Percentiles rank a stretch among this genome's conserved stretches.
Evolutionary conservation across 2,329 filamentous ascomycete species (phyloP).

Genomic region (Pseudocercospora fuligena): DNA sequence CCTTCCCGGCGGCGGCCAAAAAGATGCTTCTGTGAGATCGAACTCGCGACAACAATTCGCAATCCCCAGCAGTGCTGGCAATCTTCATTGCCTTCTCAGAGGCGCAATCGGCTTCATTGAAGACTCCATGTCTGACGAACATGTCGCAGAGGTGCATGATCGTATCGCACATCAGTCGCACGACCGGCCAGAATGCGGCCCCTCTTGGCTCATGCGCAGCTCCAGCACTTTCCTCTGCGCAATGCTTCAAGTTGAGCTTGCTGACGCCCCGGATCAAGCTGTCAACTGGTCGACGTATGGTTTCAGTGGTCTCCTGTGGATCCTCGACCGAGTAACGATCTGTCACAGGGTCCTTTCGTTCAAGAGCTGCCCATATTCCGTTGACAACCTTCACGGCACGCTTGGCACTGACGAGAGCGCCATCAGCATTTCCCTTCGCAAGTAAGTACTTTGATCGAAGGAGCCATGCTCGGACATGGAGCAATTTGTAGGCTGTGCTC

Average conservation of each 20-base stretch:
- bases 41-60: constrained; percentile 23
- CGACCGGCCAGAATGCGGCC: constrained; percentile 78
- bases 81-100: constrained; percentile 82
- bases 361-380: constrained; percentile 35
- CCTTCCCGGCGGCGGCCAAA: constrained; percentile 30
- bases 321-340: not conserved
- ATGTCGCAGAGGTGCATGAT: constrained; percentile 75
- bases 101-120: constrained; percentile 86
- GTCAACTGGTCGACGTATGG: constrained; percentile 16
- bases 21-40: constrained; percentile 32
- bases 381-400: constrained; percentile 35
- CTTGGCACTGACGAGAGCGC: constrained; percentile 37
- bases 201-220: constrained; percentile 49
- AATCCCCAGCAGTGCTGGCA: constrained; percentile 53
- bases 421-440: constrained; percentile 22
- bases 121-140: constrained; percentile 83
- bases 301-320: constrained; percentile 23
- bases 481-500: constrained; percentile 30
- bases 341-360: constrained; percentile 13
- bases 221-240: constrained; percentile 26
- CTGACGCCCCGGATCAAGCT: constrained; percentile 36
- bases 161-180: constrained; percentile 72
- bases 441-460: constrained; percentile 33
- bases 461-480: constrained; percentile 37
- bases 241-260: constrained; percentile 41